These are phyloP conservation scores for Termitomyces sp. DNA, from an alignment of 768 basidiomycete species.

Conservation along the genomic window DNA sequence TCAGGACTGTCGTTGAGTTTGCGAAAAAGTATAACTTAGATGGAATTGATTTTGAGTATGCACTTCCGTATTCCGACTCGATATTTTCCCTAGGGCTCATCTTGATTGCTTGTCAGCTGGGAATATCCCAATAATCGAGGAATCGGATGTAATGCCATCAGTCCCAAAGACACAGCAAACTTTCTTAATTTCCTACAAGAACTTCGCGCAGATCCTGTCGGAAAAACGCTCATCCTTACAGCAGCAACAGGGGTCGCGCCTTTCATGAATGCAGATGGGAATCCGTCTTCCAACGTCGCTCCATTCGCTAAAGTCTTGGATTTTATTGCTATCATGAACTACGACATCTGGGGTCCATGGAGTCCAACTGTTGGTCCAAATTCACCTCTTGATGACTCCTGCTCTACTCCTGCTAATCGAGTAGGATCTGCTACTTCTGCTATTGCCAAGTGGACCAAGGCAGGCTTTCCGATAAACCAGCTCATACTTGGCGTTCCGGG, in stretches of 20 bases:
- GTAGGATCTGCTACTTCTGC: slow-evolving; percentile 74
- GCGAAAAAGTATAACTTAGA: slow-evolving; percentile 50
- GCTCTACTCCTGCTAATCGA: slow-evolving; percentile 52
- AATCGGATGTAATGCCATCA: slow-evolving; percentile 64
- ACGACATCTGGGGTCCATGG: slow-evolving; percentile 65
- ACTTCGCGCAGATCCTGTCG: slow-evolving; percentile 52
- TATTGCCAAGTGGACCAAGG: slow-evolving; percentile 63
- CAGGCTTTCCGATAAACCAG: slow-evolving; percentile 63
- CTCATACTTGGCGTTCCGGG: slow-evolving; percentile 80
- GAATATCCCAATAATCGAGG: slow-evolving; percentile 76
- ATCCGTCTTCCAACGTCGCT: slow-evolving; percentile 59
- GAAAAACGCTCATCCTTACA: slow-evolving; percentile 52
- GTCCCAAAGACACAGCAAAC: slow-evolving; percentile 63
- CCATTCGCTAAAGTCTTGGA: slow-evolving; percentile 65
- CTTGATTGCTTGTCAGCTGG: slow-evolving; percentile 49
- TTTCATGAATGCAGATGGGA: slow-evolving; percentile 40
- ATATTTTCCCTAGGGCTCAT: not conserved
- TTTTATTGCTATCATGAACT: slow-evolving; percentile 58
- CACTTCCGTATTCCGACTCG: not conserved
- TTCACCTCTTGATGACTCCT: slow-evolving; percentile 80
- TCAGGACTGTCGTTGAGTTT: slow-evolving; percentile 47
- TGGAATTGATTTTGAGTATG: slow-evolving; percentile 53
- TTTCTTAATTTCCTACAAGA: slow-evolving; percentile 75
- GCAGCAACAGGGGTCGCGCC: slow-evolving; percentile 37
- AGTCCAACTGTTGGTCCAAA: slow-evolving; percentile 72